phyloP scores from a whole-genome alignment of 345 rosid species.

The Gynandropsis gynandra region DNA sequence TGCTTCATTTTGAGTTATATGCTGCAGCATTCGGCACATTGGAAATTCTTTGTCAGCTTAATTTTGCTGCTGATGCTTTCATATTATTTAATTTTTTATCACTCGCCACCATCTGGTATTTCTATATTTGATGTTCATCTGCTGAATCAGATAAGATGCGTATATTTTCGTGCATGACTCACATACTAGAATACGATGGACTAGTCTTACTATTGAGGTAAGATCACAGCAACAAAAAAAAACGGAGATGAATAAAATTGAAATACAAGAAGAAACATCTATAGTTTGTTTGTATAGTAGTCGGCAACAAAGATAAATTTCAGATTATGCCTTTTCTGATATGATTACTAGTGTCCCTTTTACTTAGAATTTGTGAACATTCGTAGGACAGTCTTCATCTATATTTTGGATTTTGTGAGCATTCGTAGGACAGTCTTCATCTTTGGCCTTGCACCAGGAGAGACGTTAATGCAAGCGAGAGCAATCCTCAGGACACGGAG shows the following conservation, averaged over 20 bases:
- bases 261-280: not conserved
- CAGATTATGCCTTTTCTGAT: constrained; percentile 9
- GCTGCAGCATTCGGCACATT: constrained; percentile 10
- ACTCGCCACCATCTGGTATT: not conserved
- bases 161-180: no score
- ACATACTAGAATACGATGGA: no score
- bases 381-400: no score
- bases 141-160: not conserved
- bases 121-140: constrained; percentile 1
- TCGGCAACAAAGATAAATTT: constrained; percentile 13
- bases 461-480: constrained; percentile 52
- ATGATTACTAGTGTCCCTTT: no score
- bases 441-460: constrained; percentile 72
- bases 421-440: constrained; percentile 68
- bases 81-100: not conserved
- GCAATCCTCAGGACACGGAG: constrained; percentile 65
- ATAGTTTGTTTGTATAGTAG: constrained; percentile 1
- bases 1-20: constrained; percentile 16
- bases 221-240: constrained; percentile 3
- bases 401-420: constrained; percentile 63
- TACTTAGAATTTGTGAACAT: no score
- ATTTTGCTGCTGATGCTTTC: not conserved
- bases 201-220: no score
- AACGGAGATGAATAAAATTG: constrained; percentile 15
- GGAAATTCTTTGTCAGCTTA: constrained; percentile 8